Evolutionary conservation across 805 yeast species (phyloP), one percentile per base, ranked within the genome.

Genomic region (Metschnikowia baotianmanensis): DNA sequence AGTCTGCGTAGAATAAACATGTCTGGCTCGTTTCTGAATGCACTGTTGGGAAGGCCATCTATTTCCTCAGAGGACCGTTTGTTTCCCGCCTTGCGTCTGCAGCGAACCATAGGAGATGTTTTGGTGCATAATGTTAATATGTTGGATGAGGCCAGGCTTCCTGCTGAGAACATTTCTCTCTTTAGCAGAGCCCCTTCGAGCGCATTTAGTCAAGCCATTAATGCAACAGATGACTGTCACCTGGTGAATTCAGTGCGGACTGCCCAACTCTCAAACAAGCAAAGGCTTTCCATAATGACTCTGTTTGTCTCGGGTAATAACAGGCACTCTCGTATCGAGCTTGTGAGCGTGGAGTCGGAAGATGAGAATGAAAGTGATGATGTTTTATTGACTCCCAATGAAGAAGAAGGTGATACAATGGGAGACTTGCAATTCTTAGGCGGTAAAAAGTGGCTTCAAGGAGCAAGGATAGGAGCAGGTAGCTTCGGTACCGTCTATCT

Each of bases 401-500:
- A 66, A 4, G 77, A 69, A 19, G 58, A 64, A 3, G 69, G 63
- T 29, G 58, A 47, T 11, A 57, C 52, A 15, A 55, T 53, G 10
- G 53, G 45, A 12, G 45, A 57, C 32, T 4, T 74, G 80, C 27
- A 44, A 22, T 38, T 40, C 22, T 32, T 40, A 9, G 46, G 43
- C 3, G 49, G 48, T 8, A 28, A 36, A 24, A 78, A 86, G 31
- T 93, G 99, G 99, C 74, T 89, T 31, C 85, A 85, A 53, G 99
- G 99, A 34, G 86, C 96, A 0, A 71, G 89, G 34, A 88, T 93
- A 49, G 99, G 99, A 0, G 82, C 91, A 8, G 99, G 99, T 3
- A 83, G 95, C 45, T 93, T 89, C 69, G 99, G 98, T 23, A 82
- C 87, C 2, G 99, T 93, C 1, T 90, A 84, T 47, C 67, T 93